These are phyloP conservation scores for Yarrowia yakushimensis DNA, from an alignment of 805 yeast species.

Conservation along the genomic window DNA sequence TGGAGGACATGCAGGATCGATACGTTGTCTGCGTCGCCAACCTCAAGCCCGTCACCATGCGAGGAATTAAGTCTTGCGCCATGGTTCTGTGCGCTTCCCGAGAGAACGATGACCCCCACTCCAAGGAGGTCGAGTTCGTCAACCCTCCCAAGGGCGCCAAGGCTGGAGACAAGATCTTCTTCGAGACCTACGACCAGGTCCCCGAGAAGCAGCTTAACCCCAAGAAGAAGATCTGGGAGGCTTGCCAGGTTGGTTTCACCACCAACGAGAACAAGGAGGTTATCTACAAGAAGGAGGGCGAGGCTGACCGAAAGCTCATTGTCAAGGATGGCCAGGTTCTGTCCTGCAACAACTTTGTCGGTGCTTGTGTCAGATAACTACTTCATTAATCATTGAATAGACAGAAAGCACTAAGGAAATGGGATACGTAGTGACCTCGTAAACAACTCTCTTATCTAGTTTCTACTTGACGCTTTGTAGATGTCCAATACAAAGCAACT, in stretches of 20 bases:
- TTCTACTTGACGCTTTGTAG: too few relatives aligned
- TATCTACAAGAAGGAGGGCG: conserved; percentile 71
- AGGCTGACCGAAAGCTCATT: conserved; percentile 66
- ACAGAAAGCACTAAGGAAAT: too few relatives aligned
- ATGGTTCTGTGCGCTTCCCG: conserved; percentile 89
- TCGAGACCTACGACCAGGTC: conserved; percentile 81
- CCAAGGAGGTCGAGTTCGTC: conserved; percentile 72
- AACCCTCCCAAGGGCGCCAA: conserved; percentile 90
- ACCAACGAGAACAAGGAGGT: conserved; percentile 76
- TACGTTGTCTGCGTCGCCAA: conserved; percentile 88
- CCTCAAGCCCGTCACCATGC: conserved; percentile 96
- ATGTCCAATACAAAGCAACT: too few relatives aligned
- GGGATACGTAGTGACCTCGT: too few relatives aligned
- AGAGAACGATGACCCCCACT: conserved; percentile 46
- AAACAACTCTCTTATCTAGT: too few relatives aligned
- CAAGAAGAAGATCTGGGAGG: conserved; percentile 97
- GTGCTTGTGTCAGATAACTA: conserved; percentile 72
- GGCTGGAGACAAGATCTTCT: conserved; percentile 95
- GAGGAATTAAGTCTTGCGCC: conserved; percentile 92
- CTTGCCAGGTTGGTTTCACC: conserved; percentile 84
- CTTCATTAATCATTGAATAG: not conserved
- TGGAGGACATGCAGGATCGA: conserved; percentile 95
- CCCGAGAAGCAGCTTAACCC: conserved; percentile 95
- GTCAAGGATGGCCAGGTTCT: conserved; percentile 76
- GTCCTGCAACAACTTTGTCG: conserved; percentile 65